phyloP scores from a whole-genome alignment of 176 grass and related monocot genomes.

The Carex parvula region DNA sequence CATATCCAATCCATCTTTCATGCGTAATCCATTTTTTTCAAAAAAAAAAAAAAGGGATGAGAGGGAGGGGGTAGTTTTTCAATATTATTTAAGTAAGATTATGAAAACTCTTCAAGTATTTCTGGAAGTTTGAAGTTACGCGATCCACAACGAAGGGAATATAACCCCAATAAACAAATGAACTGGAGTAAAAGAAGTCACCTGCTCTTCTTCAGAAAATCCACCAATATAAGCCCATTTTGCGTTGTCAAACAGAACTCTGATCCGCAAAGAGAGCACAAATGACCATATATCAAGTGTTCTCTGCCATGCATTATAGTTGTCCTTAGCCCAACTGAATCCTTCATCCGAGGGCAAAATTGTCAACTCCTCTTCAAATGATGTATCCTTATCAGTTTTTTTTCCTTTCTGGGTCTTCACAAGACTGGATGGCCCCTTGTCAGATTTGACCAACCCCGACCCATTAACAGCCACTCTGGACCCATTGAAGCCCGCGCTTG shows the following conservation, averaged over 20 bases:
- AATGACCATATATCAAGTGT: slow-evolving; percentile 89
- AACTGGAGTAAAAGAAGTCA: slow-evolving; percentile 14
- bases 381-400: slow-evolving; percentile 24
- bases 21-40: background rate
- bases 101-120: background rate
- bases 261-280: slow-evolving; percentile 67
- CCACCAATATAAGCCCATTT: slow-evolving; percentile 81
- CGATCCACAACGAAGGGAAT: background rate
- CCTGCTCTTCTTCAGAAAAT: slow-evolving; percentile 88
- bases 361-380: slow-evolving; percentile 66
- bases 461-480: slow-evolving; percentile 43
- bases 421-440: slow-evolving; percentile 41
- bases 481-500: slow-evolving; percentile 33
- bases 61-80: background rate
- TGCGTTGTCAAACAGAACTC: slow-evolving; percentile 80
- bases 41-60: background rate
- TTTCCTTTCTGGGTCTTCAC: slow-evolving; percentile 48
- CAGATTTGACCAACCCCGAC: slow-evolving; percentile 63
- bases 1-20: background rate
- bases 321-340: slow-evolving; percentile 94
- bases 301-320: slow-evolving; percentile 78
- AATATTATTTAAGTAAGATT: background rate
- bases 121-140: background rate
- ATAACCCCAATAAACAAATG: background rate
- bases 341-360: slow-evolving; percentile 90